phyloP scores from a whole-genome alignment of 2,329 filamentous ascomycete species.

The Alternaria incomplexa region DNA sequence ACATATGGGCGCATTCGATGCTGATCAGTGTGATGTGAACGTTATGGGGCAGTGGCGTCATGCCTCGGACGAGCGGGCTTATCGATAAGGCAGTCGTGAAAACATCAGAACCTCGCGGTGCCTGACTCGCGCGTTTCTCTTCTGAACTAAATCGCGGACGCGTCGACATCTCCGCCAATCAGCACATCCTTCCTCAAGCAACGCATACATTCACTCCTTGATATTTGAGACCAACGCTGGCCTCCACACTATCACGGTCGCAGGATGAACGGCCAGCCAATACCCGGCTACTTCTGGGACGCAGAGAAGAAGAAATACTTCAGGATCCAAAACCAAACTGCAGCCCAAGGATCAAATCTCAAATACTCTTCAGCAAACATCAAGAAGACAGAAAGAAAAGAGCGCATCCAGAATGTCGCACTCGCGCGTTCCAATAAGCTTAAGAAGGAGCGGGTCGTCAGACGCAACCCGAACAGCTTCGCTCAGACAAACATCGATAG shows the following conservation, averaged over 20 bases:
- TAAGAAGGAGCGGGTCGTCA: conserved; percentile 33
- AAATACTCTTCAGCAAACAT: conserved; percentile 54
- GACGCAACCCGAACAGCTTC: conserved; percentile 23
- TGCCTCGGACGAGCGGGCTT: conserved; percentile 18
- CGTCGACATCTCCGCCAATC: background rate
- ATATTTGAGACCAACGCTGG: background rate
- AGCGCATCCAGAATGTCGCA: conserved; percentile 16
- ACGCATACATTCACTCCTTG: background rate
- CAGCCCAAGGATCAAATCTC: conserved; percentile 36
- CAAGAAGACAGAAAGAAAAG: conserved; percentile 41
- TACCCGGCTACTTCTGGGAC: conserved; percentile 59
- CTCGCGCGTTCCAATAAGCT: conserved; percentile 14
- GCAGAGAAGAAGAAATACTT: conserved; percentile 59
- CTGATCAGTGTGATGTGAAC: conserved; percentile 22
- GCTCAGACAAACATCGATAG: conserved; percentile 28
- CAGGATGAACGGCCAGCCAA: conserved; percentile 48
- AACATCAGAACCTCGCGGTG: conserved; percentile 3
- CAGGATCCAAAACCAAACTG: conserved; percentile 49
- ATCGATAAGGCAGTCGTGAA: conserved; percentile 22
- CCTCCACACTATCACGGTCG: background rate
- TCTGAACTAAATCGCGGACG: background rate
- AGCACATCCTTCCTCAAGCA: background rate
- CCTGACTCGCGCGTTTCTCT: conserved; percentile 22
- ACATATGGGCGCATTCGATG: conserved; percentile 1
- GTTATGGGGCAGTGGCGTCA: conserved; percentile 30